Percentiles rank a stretch among this genome's conserved stretches.
phyloP scores from a whole-genome alignment of 192 early-diverging fungal genomes.

The Chytriomyces hyalinus region DNA sequence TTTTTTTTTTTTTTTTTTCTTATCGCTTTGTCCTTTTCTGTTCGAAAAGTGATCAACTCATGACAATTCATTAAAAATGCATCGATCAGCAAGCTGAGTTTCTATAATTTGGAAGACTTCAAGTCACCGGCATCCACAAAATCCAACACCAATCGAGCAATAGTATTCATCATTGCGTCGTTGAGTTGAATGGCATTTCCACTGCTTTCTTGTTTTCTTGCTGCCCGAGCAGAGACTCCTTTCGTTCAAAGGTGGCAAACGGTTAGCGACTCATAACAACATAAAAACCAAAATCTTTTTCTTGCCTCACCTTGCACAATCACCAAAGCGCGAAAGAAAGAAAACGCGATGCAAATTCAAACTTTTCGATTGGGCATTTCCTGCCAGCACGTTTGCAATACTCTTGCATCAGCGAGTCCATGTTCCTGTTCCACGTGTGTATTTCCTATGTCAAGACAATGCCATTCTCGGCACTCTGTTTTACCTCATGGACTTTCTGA shows the following conservation, averaged over 20 bases:
- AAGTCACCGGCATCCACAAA: conserved; percentile 64
- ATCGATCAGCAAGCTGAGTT: not conserved
- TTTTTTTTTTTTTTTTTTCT: not conserved
- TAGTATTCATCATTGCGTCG: conserved; percentile 40
- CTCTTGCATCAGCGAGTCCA: conserved; percentile 67
- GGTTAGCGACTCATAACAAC: not conserved
- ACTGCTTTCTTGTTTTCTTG: conserved; percentile 86
- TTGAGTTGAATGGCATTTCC: conserved; percentile 34
- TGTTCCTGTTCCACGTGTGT: conserved; percentile 90
- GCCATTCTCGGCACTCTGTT: conserved; percentile 88
- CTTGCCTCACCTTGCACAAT: conserved; percentile 15
- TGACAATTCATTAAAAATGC: not conserved
- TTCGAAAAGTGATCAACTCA: not conserved
- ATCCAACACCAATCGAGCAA: conserved; percentile 55
- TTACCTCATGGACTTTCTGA: conserved; percentile 95
- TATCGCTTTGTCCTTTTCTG: not conserved
- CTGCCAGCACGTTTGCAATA: conserved; percentile 72
- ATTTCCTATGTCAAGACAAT: conserved; percentile 85
- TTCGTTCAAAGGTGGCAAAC: conserved; percentile 74
- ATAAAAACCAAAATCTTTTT: not conserved
- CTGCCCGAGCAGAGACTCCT: conserved; percentile 88
- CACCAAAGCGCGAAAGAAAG: conserved; percentile 77
- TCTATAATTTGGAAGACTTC: conserved; percentile 27
- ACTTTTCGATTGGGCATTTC: conserved; percentile 76
- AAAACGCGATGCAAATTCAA: conserved; percentile 84